Conservation (phyloP, 768 basidiomycete genomes). For the Roridomyces roridus region DNA sequence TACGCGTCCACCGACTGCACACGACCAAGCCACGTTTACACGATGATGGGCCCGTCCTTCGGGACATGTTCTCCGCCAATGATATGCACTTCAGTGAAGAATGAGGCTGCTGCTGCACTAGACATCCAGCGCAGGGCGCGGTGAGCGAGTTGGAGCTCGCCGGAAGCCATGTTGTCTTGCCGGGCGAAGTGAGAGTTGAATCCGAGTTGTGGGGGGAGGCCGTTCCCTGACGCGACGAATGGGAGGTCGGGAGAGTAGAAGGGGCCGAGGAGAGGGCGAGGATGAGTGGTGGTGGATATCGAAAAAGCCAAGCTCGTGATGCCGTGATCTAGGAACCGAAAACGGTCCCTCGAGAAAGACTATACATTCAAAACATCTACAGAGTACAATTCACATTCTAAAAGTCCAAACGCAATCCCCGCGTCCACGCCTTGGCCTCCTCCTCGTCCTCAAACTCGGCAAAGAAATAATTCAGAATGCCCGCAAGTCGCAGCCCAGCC, state of each 20-base stretch:
- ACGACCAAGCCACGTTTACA: constrained; percentile 60
- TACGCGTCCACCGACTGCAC: constrained; percentile 1
- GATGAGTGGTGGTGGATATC: no score
- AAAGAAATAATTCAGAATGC: constrained; percentile 79
- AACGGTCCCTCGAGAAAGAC: not conserved
- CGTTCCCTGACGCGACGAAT: not conserved
- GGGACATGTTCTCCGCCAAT: constrained; percentile 92
- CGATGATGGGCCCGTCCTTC: constrained; percentile 85
- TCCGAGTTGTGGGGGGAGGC: not conserved
- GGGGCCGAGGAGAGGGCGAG: no score
- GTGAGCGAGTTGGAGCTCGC: constrained; percentile 60
- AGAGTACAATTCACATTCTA: not conserved
- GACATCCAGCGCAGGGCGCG: constrained; percentile 75
- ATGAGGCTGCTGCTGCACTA: constrained; percentile 76
- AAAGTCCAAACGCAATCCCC: constrained; percentile 6
- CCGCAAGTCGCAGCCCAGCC: constrained; percentile 85
- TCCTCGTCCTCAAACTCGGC: constrained; percentile 37
- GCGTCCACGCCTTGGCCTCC: constrained; percentile 11
- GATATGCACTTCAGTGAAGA: constrained; percentile 88
- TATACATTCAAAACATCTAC: no score
- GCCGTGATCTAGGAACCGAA: no score
- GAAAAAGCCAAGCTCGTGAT: no score
- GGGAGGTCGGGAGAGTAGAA: not conserved
- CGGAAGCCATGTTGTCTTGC: no score
- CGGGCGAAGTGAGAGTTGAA: no score